A percentile compares a stretch with the other conserved stretches of the same genome.
These are phyloP conservation scores for Ceratocystis eucalypticola DNA, from an alignment of 2,329 filamentous ascomycete genomes.

Conservation along the genomic window DNA sequence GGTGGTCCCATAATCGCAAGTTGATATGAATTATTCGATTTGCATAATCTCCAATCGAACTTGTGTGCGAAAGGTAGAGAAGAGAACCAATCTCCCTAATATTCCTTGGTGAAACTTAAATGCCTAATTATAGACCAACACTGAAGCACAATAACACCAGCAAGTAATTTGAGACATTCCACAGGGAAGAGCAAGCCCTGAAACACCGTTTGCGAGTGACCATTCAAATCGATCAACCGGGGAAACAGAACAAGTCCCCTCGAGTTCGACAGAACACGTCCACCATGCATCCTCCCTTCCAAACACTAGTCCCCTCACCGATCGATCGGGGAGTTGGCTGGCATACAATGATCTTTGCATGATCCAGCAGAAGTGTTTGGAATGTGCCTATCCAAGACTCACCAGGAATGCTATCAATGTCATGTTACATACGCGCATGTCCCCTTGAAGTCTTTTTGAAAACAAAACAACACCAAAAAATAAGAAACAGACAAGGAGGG, in stretches of 20 bases:
- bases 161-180: conserved; percentile 2
- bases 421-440: not conserved
- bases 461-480: not conserved
- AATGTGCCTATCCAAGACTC: not conserved
- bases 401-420: conserved; percentile 1
- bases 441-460: no score
- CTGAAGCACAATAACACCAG: not conserved
- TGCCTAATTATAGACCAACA: conserved; percentile 2
- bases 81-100: not conserved
- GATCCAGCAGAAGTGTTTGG: not conserved
- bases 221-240: not conserved
- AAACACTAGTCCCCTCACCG: not conserved
- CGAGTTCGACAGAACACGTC: not conserved
- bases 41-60: not conserved
- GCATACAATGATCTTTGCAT: not conserved
- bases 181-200: not conserved
- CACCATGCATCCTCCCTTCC: not conserved
- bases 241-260: not conserved
- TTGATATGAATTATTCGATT: no score
- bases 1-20: no score
- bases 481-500: not conserved
- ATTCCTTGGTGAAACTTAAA: not conserved
- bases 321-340: not conserved
- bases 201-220: not conserved
- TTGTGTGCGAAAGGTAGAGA: not conserved